Evolutionary conservation across 2,329 filamentous ascomycete genomes (phyloP).

Genomic region (Corinectria fuckeliana): DNA sequence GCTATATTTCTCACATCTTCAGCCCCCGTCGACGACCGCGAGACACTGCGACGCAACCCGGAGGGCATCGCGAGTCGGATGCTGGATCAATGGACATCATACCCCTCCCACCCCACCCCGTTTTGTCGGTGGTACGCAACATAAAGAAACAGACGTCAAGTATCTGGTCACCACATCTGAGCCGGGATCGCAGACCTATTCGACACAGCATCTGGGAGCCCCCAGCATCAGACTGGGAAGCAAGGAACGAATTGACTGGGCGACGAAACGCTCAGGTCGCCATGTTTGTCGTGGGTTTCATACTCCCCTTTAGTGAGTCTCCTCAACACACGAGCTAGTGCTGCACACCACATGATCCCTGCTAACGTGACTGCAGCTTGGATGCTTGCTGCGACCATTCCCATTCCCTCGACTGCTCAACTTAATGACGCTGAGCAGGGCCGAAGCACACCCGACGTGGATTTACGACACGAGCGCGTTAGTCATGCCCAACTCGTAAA

Average conservation of each 20-base stretch:
- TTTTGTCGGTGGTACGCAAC: slow-evolving; percentile 36
- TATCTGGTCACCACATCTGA: slow-evolving; percentile 77
- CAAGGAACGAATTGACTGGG: slow-evolving; percentile 66
- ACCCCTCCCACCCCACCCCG: slow-evolving; percentile 41
- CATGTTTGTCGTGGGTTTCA: slow-evolving; percentile 77
- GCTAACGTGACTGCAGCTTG: slow-evolving; percentile 61
- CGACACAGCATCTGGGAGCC: slow-evolving; percentile 74
- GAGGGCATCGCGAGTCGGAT: slow-evolving; percentile 17
- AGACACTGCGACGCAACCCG: slow-evolving; percentile 36
- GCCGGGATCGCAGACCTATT: slow-evolving; percentile 65
- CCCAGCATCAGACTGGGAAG: slow-evolving; percentile 71
- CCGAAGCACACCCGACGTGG: slow-evolving; percentile 49
- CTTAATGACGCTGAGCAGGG: slow-evolving; percentile 58
- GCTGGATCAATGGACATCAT: slow-evolving; percentile 54
- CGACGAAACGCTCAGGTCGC: slow-evolving; percentile 77
- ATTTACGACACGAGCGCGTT: slow-evolving; percentile 45
- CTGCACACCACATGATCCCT: not conserved
- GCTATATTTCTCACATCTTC: slow-evolving; percentile 53
- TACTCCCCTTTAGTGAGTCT: slow-evolving; percentile 73
- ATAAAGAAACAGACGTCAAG: slow-evolving; percentile 61
- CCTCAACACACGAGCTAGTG: no score
- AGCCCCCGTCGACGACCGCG: slow-evolving; percentile 53
- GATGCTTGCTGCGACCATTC: slow-evolving; percentile 79
- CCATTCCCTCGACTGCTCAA: slow-evolving; percentile 67
- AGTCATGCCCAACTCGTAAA: slow-evolving; percentile 46